Evolutionary conservation across 1,284 basidiomycete genomes (phyloP).

Genomic region (Macrocystidia cucumis): DNA sequence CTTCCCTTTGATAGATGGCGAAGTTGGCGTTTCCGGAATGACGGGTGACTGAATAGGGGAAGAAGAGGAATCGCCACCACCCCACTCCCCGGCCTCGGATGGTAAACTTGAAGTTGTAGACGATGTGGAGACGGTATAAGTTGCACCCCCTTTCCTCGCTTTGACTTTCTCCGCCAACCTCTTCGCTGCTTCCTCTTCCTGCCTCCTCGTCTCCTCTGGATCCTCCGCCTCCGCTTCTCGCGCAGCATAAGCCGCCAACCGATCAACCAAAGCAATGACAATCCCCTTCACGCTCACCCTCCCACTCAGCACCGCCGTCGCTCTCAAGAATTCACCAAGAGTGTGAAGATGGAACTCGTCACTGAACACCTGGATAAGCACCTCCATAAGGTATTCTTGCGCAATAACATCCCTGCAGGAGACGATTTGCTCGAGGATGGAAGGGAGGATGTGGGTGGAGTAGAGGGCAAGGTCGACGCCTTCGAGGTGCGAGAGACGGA

Average conservation of each 20-base stretch:
- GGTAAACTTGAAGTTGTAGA: too few relatives aligned
- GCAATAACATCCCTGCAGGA: constrained; percentile 96
- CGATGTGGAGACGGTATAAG: too few relatives aligned
- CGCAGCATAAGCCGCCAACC: constrained; percentile 90
- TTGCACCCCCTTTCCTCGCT: constrained; percentile 40
- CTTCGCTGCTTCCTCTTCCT: constrained; percentile 86
- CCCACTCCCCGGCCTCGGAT: constrained; percentile 32
- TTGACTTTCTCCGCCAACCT: constrained; percentile 83
- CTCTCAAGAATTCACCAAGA: constrained; percentile 86
- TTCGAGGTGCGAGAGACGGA: constrained; percentile 87
- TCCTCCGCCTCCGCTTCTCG: constrained; percentile 91
- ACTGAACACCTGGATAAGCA: constrained; percentile 96
- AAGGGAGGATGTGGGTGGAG: constrained; percentile 75
- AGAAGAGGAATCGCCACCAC: too few relatives aligned
- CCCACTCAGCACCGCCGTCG: constrained; percentile 89
- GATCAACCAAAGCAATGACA: constrained; percentile 92
- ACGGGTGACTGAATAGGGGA: too few relatives aligned
- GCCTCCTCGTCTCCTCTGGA: constrained; percentile 83
- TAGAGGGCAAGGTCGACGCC: constrained; percentile 93
- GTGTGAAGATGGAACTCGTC: constrained; percentile 95
- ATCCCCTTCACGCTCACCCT: constrained; percentile 97
- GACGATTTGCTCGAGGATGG: constrained; percentile 90
- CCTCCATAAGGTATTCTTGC: constrained; percentile 97
- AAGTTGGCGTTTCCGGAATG: constrained; percentile 22
- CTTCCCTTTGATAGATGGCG: constrained; percentile 38